A percentile compares a stretch with the other conserved stretches of the same genome.
phyloP scores from a whole-genome alignment of 1,139 yeast genomes.

The Saccharomyces uvarum region DNA sequence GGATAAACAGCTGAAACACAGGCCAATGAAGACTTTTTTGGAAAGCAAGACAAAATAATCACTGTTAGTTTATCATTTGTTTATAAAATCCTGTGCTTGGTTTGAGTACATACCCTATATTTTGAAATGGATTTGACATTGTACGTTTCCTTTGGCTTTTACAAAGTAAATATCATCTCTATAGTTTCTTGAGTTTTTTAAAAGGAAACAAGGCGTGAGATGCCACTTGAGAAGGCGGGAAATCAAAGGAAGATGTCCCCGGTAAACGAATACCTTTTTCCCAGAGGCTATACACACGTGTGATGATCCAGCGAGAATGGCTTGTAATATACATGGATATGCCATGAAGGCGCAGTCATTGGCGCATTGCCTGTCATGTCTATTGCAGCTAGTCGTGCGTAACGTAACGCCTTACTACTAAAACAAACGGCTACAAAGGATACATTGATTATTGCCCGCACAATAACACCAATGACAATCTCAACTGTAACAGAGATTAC shows the following conservation, averaged over 20 bases:
- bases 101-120: conserved; percentile 22
- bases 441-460: too few relatives aligned
- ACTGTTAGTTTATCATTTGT: conserved; percentile 2
- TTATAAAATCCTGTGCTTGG: neutral
- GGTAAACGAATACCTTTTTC: too few relatives aligned
- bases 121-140: conserved; percentile 19
- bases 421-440: too few relatives aligned
- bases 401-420: too few relatives aligned
- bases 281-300: too few relatives aligned
- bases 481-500: too few relatives aligned
- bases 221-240: neutral
- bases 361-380: too few relatives aligned
- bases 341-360: too few relatives aligned
- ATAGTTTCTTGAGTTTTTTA: neutral
- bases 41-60: neutral
- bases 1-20: neutral
- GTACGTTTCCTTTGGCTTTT: neutral
- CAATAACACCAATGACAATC: too few relatives aligned
- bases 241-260: neutral
- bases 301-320: too few relatives aligned
- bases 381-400: too few relatives aligned
- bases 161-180: neutral
- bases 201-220: neutral
- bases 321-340: too few relatives aligned
- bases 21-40: neutral